Base-by-base conservation (phyloP, 371 early-diverging fungal species). In the Haplosporangium sp. region DNA sequence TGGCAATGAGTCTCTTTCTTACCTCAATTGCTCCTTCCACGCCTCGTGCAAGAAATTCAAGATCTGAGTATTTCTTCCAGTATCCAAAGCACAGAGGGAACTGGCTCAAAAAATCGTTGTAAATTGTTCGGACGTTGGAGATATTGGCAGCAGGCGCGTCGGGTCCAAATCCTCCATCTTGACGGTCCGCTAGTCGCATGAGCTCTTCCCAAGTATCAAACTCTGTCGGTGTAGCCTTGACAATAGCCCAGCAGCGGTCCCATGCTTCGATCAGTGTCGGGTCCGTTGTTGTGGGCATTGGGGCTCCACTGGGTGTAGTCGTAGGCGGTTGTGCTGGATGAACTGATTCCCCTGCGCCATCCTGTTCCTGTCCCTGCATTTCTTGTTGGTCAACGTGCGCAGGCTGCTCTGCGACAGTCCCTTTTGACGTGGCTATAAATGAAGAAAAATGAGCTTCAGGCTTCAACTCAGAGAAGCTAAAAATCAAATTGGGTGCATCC, bases 11-110 rank as follows among this genome's bases (percentile, higher is more conserved):
- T n/a, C n/a, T n/a, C n/a, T n/a, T n/a, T n/a, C 60, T 13, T 70
- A 91, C 91, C 81, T 85, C 85, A 63, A 84, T 85, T 1, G 90
- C 89, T n/a, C 83, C 85, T n/a, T 82, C 82, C 4, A 64, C 62
- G 7, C 90, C 91, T 10, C 82, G 83, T n/a, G 87, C 59, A 5
- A 74, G 59, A 45, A 81, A 65, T 59, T 86, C 87, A 63, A 84
- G 75, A 66, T 91, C 92, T 0, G 90, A 89, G 74, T 90, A 92
- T 69, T 92, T 92, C 68, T 90, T 90, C 92, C 92, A 92, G 69
- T 92, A 92, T 16, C 90, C 90, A 80, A 90, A 92, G 65, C 90
- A 91, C 16, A 91, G 82, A 6, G 92, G 92, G 67, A 90, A 92
- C 69, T 88, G 87, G 21, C 81, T 76, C 62, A 92, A 72, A 61